Percentiles rank a stretch among this genome's conserved stretches.
phyloP scores from a whole-genome alignment of 805 yeast genomes.

The Kluyveromyces aestuarii region DNA sequence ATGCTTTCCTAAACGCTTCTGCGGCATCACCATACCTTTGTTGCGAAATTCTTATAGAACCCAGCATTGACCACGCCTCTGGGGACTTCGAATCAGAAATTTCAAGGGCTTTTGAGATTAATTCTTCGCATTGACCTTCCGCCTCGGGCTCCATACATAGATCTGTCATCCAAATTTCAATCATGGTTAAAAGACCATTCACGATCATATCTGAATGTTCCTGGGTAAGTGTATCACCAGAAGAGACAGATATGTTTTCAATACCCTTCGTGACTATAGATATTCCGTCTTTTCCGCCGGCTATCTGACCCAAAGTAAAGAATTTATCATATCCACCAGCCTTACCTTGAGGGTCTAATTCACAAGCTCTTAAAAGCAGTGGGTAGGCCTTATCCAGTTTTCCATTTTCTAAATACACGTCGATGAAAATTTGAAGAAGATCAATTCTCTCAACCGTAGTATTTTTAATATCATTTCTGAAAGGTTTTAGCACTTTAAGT shows the following conservation, averaged over 20 bases:
- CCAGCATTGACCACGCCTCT: constrained; percentile 73
- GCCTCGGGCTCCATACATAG: constrained; percentile 90
- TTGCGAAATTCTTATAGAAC: constrained; percentile 86
- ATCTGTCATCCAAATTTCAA: constrained; percentile 98
- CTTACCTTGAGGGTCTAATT: constrained; percentile 57
- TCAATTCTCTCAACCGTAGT: constrained; percentile 31
- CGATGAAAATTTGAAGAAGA: constrained; percentile 55
- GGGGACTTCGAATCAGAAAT: constrained; percentile 51
- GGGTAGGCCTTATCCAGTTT: constrained; percentile 72
- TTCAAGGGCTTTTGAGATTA: constrained; percentile 55
- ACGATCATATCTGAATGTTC: constrained; percentile 50
- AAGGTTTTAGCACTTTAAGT: constrained; percentile 27
- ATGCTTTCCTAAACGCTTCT: constrained; percentile 55
- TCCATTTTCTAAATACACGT: constrained; percentile 69
- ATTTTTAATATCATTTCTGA: constrained; percentile 18
- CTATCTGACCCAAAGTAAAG: constrained; percentile 81
- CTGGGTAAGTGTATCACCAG: constrained; percentile 21
- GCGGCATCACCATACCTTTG: constrained; percentile 65
- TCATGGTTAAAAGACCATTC: constrained; percentile 72
- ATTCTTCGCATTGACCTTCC: constrained; percentile 65
- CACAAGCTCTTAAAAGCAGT: constrained; percentile 49
- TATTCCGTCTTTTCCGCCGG: constrained; percentile 75
- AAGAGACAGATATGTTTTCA: constrained; percentile 24
- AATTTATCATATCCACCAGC: constrained; percentile 69
- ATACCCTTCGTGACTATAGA: constrained; percentile 55